phyloP scores from a whole-genome alignment of 164 flowering plant species.

The Magnolia kwangsiensis region DNA sequence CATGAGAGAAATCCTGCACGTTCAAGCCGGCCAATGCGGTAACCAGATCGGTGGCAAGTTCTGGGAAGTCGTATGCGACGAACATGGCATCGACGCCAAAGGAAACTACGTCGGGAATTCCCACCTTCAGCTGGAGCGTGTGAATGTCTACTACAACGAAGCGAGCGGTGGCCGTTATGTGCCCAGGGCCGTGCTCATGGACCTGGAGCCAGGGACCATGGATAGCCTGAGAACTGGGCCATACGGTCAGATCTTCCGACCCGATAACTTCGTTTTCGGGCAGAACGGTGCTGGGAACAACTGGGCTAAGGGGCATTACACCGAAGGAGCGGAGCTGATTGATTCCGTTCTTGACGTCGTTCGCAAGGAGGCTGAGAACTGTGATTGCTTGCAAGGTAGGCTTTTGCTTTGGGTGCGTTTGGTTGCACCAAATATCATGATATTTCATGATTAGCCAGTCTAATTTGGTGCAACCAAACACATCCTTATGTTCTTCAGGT shows the following conservation, averaged over 20 bases:
- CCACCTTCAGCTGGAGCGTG: background rate
- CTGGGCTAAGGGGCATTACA: slow-evolving; percentile 27
- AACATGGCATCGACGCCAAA: background rate
- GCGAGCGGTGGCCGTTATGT: slow-evolving; percentile 8
- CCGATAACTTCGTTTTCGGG: slow-evolving; percentile 24
- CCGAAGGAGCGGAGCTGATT: slow-evolving; percentile 25
- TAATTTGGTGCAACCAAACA: too few relatives aligned
- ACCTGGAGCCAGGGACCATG: slow-evolving; percentile 6
- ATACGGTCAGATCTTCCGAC: slow-evolving; percentile 21
- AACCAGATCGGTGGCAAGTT: slow-evolving; percentile 1
- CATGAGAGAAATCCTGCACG: slow-evolving; percentile 1
- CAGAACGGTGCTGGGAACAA: slow-evolving; percentile 25
- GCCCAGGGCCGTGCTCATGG: slow-evolving; percentile 27
- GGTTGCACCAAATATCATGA: too few relatives aligned
- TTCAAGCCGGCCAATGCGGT: background rate
- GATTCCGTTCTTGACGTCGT: slow-evolving; percentile 26
- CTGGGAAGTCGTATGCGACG: background rate
- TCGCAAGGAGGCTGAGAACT: slow-evolving; percentile 24
- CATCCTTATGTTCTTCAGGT: too few relatives aligned
- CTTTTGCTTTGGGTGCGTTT: too few relatives aligned
- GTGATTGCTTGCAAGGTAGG: slow-evolving; percentile 27
- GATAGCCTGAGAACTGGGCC: slow-evolving; percentile 15
- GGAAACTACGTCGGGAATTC: background rate
- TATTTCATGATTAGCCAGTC: too few relatives aligned
- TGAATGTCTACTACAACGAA: background rate